Percentiles rank a stretch among this genome's conserved stretches.
Evolutionary conservation across 2,329 filamentous ascomycete genomes (phyloP).

Genomic region (Penicillium sp.): DNA sequence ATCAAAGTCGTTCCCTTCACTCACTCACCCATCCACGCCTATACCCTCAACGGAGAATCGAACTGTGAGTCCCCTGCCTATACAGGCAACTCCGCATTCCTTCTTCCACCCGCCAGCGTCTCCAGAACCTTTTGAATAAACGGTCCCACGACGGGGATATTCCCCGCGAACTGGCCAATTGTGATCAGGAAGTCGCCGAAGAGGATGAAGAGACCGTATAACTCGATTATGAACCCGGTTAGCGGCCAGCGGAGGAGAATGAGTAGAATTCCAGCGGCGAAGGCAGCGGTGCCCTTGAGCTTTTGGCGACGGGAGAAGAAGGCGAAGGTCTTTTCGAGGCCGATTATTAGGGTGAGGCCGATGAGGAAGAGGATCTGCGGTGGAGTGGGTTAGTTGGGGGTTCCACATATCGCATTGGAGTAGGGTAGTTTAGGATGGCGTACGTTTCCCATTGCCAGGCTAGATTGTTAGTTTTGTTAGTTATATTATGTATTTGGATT

Average conservation of each 20-base stretch:
- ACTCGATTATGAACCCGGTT: slow-evolving; percentile 78
- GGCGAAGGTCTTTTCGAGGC: slow-evolving; percentile 74
- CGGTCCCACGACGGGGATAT: slow-evolving; percentile 74
- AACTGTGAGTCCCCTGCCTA: too few relatives aligned
- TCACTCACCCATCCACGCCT: too few relatives aligned
- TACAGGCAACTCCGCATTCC: slow-evolving; percentile 60
- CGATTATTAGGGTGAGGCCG: slow-evolving; percentile 91
- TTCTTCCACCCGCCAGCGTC: slow-evolving; percentile 57
- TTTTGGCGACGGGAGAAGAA: slow-evolving; percentile 96
- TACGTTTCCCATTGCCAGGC: slow-evolving; percentile 96
- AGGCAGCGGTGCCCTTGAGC: slow-evolving; percentile 79
- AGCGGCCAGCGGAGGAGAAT: slow-evolving; percentile 88
- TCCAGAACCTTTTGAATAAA: slow-evolving; percentile 71
- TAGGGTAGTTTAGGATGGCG: slow-evolving; percentile 16
- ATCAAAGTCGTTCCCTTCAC: too few relatives aligned
- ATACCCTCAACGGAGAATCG: too few relatives aligned
- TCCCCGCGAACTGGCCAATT: slow-evolving; percentile 76
- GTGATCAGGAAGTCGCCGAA: slow-evolving; percentile 96
- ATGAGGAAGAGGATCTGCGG: slow-evolving; percentile 97
- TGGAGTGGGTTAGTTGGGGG: too few relatives aligned
- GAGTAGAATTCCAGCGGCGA: slow-evolving; percentile 72
- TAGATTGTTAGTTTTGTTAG: too few relatives aligned
- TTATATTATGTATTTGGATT: too few relatives aligned
- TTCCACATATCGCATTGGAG: too few relatives aligned
- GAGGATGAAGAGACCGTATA: slow-evolving; percentile 84